Conservation (phyloP, 1,284 basidiomycete species). For the Irpex lacteus region DNA sequence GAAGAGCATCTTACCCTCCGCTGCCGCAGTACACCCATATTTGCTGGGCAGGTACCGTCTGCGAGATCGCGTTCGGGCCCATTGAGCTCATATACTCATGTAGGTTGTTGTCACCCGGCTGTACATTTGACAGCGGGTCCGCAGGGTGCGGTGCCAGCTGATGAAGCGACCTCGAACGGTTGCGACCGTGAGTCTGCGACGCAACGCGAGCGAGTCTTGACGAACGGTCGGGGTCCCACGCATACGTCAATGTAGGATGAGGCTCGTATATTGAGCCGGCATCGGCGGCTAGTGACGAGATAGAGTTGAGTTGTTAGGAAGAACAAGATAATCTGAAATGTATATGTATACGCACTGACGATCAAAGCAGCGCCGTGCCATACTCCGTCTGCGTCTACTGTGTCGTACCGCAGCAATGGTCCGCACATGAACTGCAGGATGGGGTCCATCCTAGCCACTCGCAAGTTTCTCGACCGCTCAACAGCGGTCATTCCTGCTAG, state of each 20-base stretch:
- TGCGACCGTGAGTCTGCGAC: constrained; percentile 11
- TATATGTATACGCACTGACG: constrained; percentile 57
- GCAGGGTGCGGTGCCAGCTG: constrained; percentile 65
- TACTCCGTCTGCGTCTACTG: constrained; percentile 69
- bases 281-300: constrained; percentile 56
- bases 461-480: constrained; percentile 58
- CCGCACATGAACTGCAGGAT: constrained; percentile 81
- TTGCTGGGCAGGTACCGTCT: constrained; percentile 62
- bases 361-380: constrained; percentile 90
- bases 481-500: constrained; percentile 55
- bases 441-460: constrained; percentile 64
- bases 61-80: constrained; percentile 37
- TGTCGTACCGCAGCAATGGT: constrained; percentile 90
- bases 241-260: constrained; percentile 70
- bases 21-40: constrained; percentile 78
- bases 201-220: constrained; percentile 15
- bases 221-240: constrained; percentile 63
- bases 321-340: not conserved
- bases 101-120: constrained; percentile 22
- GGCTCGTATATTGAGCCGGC: constrained; percentile 80
- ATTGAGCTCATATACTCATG: constrained; percentile 2
- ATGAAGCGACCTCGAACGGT: constrained; percentile 42
- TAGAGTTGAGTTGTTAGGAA: constrained; percentile 9
- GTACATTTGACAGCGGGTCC: constrained; percentile 43
- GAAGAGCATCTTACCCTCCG: constrained; percentile 46